A percentile compares a stretch with the other conserved stretches of the same genome.
These are phyloP conservation scores for Amanita inopinata DNA, from an alignment of 768 basidiomycete species.

Conservation along the genomic window DNA sequence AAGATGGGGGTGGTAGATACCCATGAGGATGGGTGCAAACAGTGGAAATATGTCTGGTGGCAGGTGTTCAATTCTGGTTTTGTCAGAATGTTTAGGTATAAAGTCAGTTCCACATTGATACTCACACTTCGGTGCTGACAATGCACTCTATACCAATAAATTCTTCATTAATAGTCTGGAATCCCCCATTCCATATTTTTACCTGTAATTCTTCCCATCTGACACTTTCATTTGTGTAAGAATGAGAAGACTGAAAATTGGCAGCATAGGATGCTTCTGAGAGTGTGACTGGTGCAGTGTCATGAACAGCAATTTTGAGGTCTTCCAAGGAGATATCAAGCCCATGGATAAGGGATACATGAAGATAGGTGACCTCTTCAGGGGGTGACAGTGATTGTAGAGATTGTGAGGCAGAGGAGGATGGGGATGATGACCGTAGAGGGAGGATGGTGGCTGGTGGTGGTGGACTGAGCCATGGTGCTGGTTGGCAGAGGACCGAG, in stretches of 20 bases:
- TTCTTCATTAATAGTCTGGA: conserved; percentile 56
- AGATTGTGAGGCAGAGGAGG: conserved; percentile 18
- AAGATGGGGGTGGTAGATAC: conserved; percentile 64
- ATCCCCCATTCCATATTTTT: conserved; percentile 66
- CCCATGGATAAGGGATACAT: conserved; percentile 48
- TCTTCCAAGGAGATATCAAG: conserved; percentile 53
- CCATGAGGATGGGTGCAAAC: conserved; percentile 66
- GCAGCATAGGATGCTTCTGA: conserved; percentile 16
- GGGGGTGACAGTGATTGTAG: conserved; percentile 8
- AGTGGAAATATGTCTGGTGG: conserved; percentile 43
- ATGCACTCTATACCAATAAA: conserved; percentile 64
- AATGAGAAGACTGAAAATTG: conserved; percentile 16
- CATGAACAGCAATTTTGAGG: conserved; percentile 44
- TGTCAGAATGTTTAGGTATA: conserved; percentile 1
- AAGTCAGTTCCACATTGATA: conserved; percentile 10
- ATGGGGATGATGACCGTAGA: conserved; percentile 14
- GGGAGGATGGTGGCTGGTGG: conserved; percentile 27
- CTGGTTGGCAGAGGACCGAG: conserved; percentile 58
- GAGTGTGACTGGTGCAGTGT: conserved; percentile 31
- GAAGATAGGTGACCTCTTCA: conserved; percentile 35
- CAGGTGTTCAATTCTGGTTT: conserved; percentile 70
- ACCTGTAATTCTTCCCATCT: conserved; percentile 65
- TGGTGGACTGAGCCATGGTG: conserved; percentile 53
- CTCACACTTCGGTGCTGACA: conserved; percentile 76
- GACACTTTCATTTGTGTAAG: conserved; percentile 21